phyloP scores from a whole-genome alignment of 2,329 filamentous ascomycete species.

The Aspergillus ochraceoroseus region DNA sequence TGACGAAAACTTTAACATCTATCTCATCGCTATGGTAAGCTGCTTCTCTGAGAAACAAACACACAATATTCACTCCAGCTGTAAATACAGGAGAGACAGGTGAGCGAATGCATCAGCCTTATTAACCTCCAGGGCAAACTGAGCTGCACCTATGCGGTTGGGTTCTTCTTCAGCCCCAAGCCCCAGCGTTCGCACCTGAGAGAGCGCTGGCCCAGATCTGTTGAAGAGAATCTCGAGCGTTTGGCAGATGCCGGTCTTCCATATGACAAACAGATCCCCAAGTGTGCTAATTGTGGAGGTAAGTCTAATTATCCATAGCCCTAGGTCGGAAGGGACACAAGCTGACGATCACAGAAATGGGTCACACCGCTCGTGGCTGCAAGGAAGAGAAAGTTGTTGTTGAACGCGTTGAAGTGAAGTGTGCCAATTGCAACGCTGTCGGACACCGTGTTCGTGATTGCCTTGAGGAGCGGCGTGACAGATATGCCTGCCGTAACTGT shows the following conservation, averaged over 20 bases:
- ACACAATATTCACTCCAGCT: conserved; percentile 9
- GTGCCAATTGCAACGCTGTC: conserved; percentile 46
- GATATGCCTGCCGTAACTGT: conserved; percentile 51
- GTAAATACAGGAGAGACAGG: conserved; percentile 38
- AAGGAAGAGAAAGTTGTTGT: conserved; percentile 42
- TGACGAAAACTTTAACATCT: conserved; percentile 44
- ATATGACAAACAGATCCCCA: conserved; percentile 48
- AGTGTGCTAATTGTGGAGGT: conserved; percentile 50
- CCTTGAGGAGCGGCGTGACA: conserved; percentile 35
- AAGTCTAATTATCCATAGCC: conserved; percentile 17
- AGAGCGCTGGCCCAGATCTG: conserved; percentile 47
- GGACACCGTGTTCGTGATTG: conserved; percentile 51
- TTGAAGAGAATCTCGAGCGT: conserved; percentile 50
- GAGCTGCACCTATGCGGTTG: conserved; percentile 49
- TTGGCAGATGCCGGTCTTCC: conserved; percentile 50
- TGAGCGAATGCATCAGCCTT: conserved; percentile 44
- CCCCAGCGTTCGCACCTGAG: conserved; percentile 46
- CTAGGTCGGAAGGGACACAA: not conserved
- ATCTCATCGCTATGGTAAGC: conserved; percentile 50
- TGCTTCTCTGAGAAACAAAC: not conserved
- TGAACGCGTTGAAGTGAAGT: conserved; percentile 46
- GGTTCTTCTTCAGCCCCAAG: conserved; percentile 46
- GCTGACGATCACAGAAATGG: conserved; percentile 38
- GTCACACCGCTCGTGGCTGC: conserved; percentile 48
- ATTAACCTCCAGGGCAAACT: conserved; percentile 52